Conservation (phyloP, 768 basidiomycete genomes). For the Termitomyces sp. region DNA sequence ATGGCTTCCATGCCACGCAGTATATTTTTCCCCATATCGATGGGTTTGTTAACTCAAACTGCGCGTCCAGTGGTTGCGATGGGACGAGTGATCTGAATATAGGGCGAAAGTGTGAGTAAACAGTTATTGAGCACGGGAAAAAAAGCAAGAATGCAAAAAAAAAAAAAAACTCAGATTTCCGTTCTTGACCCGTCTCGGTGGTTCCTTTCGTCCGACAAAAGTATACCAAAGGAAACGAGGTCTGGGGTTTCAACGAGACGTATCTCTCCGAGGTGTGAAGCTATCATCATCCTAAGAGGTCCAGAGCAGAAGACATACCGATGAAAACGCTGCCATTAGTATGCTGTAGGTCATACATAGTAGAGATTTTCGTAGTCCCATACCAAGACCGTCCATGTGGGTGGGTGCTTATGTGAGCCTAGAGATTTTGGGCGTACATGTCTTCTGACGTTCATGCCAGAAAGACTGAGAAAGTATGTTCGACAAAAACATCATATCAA, state of each 20-base stretch:
- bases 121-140: background rate
- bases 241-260: constrained; percentile 40
- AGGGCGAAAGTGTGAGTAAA: background rate
- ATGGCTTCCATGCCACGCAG: background rate
- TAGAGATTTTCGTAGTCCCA: no score
- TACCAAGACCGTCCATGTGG: no score
- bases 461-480: no score
- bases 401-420: no score
- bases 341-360: background rate
- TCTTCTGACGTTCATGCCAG: no score
- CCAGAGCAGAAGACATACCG: constrained; percentile 1
- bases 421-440: no score
- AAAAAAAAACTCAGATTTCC: constrained; percentile 54
- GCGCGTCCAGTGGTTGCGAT: background rate
- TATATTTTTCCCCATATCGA: background rate
- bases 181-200: constrained; percentile 49
- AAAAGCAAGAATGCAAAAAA: background rate
- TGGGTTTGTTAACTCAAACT: background rate
- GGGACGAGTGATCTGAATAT: background rate
- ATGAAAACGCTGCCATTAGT: background rate
- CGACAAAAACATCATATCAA: no score
- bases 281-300: constrained; percentile 41
- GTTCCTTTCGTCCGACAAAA: constrained; percentile 40
- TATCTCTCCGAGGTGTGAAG: constrained; percentile 33
- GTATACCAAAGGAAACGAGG: constrained; percentile 40